Conservation (phyloP, 805 yeast species). For the Pichia nakasei region DNA sequence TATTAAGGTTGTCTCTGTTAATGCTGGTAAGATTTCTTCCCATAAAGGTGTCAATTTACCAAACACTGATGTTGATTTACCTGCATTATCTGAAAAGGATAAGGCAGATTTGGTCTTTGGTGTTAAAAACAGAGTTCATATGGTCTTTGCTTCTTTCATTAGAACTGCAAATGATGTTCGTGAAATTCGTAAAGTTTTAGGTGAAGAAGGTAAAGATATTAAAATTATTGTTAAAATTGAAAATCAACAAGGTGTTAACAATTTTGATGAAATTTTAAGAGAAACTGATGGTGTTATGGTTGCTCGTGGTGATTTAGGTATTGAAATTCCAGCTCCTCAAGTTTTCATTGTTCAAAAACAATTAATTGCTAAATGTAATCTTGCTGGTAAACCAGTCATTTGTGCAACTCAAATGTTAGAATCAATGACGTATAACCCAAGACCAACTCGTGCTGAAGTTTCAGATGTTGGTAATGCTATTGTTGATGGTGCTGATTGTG, state of each 20-base stretch:
- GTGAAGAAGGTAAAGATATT: slow-evolving; percentile 93
- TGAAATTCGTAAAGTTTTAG: slow-evolving; percentile 88
- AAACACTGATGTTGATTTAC: slow-evolving; percentile 97
- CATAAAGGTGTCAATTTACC: slow-evolving; percentile 99
- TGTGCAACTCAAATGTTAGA: slow-evolving; percentile 99
- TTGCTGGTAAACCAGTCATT: slow-evolving; percentile 98
- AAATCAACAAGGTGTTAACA: slow-evolving; percentile 99
- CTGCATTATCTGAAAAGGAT: slow-evolving; percentile 96
- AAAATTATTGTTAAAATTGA: slow-evolving; percentile 97
- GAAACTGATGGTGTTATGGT: slow-evolving; percentile 99
- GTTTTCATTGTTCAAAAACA: slow-evolving; percentile 98
- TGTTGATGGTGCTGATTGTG: slow-evolving; percentile 99
- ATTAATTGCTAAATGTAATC: slow-evolving; percentile 97
- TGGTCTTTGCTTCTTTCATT: slow-evolving; percentile 97
- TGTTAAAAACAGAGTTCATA: slow-evolving; percentile 95
- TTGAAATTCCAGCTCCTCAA: slow-evolving; percentile 98
- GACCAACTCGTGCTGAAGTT: slow-evolving; percentile 99
- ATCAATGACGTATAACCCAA: slow-evolving; percentile 98
- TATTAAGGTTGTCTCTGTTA: slow-evolving; percentile 79
- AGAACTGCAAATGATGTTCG: slow-evolving; percentile 86
- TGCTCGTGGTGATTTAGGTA: slow-evolving; percentile 99
- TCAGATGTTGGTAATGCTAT: slow-evolving; percentile 99
- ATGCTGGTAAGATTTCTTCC: slow-evolving; percentile 91
- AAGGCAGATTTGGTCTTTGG: slow-evolving; percentile 87
- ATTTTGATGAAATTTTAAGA: slow-evolving; percentile 89